Conservation (phyloP, 2,329 filamentous ascomycete species). For the Tolypocladium sp. region DNA sequence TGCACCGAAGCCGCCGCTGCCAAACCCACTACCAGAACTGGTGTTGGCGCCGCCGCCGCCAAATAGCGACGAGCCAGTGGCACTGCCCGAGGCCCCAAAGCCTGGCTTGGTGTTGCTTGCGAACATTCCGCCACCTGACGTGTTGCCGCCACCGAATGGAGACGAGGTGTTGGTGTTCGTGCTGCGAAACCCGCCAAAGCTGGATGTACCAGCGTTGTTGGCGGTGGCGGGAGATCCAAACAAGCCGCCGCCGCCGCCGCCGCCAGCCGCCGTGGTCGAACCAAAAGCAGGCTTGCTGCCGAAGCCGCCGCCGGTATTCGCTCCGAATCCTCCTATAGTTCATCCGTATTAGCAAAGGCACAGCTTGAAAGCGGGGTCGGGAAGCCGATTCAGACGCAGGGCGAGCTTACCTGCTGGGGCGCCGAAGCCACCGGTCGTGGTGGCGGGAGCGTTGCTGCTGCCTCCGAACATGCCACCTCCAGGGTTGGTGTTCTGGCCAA, state of each 20-base stretch:
- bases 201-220: slow-evolving; percentile 23
- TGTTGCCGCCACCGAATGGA: slow-evolving; percentile 29
- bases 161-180: slow-evolving; percentile 23
- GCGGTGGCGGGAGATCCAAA: slow-evolving; percentile 33
- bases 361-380: background rate
- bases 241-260: slow-evolving; percentile 31
- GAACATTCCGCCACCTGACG: slow-evolving; percentile 40
- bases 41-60: slow-evolving; percentile 25
- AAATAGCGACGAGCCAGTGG: slow-evolving; percentile 36
- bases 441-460: slow-evolving; percentile 13
- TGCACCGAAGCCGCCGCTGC: slow-evolving; percentile 30
- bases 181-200: slow-evolving; percentile 32
- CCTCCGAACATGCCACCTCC: slow-evolving; percentile 37
- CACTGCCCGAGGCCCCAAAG: slow-evolving; percentile 33
- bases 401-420: slow-evolving; percentile 19
- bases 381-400: background rate
- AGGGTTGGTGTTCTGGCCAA: slow-evolving; percentile 30
- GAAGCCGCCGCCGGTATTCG: slow-evolving; percentile 25
- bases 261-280: slow-evolving; percentile 22
- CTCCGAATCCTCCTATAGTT: slow-evolving; percentile 26
- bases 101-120: slow-evolving; percentile 36
- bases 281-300: slow-evolving; percentile 46
- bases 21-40: slow-evolving; percentile 22
- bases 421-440: slow-evolving; percentile 21
- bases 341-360: slow-evolving; percentile 7